Evolutionary conservation across 164 flowering plant genomes (phyloP).

Genomic region (Macadamia integrifolia): DNA sequence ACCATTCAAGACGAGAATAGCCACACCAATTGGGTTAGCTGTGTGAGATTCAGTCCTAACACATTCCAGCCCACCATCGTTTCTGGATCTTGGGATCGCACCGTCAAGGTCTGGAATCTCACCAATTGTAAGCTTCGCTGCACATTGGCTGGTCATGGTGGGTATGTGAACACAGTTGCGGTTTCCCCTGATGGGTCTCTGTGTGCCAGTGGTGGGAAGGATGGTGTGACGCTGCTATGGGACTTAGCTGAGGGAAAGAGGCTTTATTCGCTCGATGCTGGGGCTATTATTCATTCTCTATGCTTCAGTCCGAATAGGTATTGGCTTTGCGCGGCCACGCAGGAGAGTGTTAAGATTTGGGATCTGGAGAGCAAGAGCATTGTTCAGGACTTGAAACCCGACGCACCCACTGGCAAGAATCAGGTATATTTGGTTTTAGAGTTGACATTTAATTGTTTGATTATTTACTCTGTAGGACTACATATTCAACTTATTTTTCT

Average conservation of each 20-base stretch:
- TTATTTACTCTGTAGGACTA: not conserved
- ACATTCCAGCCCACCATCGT: slow-evolving; percentile 63
- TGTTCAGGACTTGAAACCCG: slow-evolving; percentile 67
- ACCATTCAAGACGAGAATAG: slow-evolving; percentile 62
- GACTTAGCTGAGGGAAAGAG: slow-evolving; percentile 85
- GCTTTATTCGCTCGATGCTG: slow-evolving; percentile 71
- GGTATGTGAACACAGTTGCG: slow-evolving; percentile 75
- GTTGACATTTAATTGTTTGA: not conserved
- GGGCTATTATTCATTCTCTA: slow-evolving; percentile 60
- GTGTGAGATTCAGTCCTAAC: slow-evolving; percentile 75
- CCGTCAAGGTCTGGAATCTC: slow-evolving; percentile 84
- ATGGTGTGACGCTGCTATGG: slow-evolving; percentile 77
- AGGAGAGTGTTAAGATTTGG: slow-evolving; percentile 76
- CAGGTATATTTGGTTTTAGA: slow-evolving; percentile 13
- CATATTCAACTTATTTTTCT: not conserved
- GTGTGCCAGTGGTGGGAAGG: slow-evolving; percentile 89
- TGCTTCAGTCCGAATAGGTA: slow-evolving; percentile 93
- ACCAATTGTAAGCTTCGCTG: slow-evolving; percentile 63
- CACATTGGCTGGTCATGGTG: slow-evolving; percentile 60
- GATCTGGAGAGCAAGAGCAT: slow-evolving; percentile 87
- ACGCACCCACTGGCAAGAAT: slow-evolving; percentile 33
- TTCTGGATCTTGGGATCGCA: slow-evolving; percentile 72
- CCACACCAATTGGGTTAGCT: slow-evolving; percentile 77
- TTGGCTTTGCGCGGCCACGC: slow-evolving; percentile 92
- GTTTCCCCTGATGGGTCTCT: slow-evolving; percentile 83